Base-by-base conservation (phyloP, 495 filamentous ascomycete species). In the Sphaerosporella brunnea region DNA sequence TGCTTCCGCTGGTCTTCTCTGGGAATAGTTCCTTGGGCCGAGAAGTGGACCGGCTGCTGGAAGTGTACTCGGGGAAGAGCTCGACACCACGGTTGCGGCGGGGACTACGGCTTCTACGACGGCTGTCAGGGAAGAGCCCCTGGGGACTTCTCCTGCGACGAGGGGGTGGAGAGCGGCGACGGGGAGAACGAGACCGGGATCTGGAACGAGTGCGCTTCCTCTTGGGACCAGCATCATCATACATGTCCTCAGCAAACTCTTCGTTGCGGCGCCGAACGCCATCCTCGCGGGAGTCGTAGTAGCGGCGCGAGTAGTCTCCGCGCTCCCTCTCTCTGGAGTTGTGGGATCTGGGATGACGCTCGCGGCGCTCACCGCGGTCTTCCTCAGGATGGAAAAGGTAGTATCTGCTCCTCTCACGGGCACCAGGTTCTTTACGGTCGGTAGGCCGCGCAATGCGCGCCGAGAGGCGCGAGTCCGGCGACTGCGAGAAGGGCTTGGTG, bases 381-480 rank as follows among this genome's bases (percentile, higher is more conserved):
- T 86, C 76, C 52, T 92, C 79, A 0, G 86, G 85, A 54, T 97
- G 78, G 56, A 90, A 71, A 7, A 93, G 73, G 60, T 96, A 97
- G 64, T 86, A 96, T 13, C 84, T 69, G 62, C 90, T 95, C 25
- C 79, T 70, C 43, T 83, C 74, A 11, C 82, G 69, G 0, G 90
- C 85, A 30, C 80, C 76, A 13, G 71, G 65, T 43, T 73, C 71
- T 64, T 97, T 97, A 53, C 70, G 77, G 61, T 97, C 90, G 4
- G 71, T 67, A n/a, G 67, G 66, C 3, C 80, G 70, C 8, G 87
- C 82, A 28, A 79, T 72, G 46, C 90, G 74, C 11, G 94, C 70
- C 49, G 76, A 71, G 1, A 97, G 66, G 18, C 68, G 63, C 20
- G 73, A 72, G 28, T 92, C 74, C 3, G 84, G 82, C 1, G 45